Conservation (phyloP, 768 basidiomycete species). For the Hygrocybe coccinea region DNA sequence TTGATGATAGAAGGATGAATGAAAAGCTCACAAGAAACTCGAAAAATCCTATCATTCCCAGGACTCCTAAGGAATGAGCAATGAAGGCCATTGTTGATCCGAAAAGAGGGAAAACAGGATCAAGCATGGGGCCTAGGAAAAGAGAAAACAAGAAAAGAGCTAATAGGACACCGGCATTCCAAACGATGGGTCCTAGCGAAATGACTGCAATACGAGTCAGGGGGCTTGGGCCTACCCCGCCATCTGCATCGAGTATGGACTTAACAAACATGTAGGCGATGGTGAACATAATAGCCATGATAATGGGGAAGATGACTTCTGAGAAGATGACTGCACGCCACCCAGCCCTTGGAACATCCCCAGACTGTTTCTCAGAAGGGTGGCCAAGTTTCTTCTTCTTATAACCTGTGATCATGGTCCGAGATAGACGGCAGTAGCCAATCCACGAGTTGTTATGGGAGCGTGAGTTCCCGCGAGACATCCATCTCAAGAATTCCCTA, state of each 20-base stretch:
- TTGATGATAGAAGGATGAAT: neutral
- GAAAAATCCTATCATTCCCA: slow-evolving; percentile 92
- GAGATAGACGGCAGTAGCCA: slow-evolving; percentile 95
- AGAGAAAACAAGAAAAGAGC: slow-evolving; percentile 86
- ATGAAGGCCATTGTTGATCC: slow-evolving; percentile 89
- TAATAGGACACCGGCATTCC: slow-evolving; percentile 85
- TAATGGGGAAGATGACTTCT: slow-evolving; percentile 79
- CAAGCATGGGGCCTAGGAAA: slow-evolving; percentile 88
- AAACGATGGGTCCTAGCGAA: slow-evolving; percentile 90
- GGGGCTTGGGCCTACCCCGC: slow-evolving; percentile 68
- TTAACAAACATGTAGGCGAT: slow-evolving; percentile 92
- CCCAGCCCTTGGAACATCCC: slow-evolving; percentile 88
- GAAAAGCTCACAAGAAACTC: slow-evolving; percentile 77
- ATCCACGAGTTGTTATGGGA: slow-evolving; percentile 99
- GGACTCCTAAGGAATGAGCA: slow-evolving; percentile 73
- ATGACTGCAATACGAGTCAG: slow-evolving; percentile 92
- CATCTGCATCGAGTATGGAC: slow-evolving; percentile 64
- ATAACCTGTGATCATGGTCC: slow-evolving; percentile 99
- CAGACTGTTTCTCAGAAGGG: slow-evolving; percentile 94
- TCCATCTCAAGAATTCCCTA: slow-evolving; percentile 97
- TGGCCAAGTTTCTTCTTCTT: slow-evolving; percentile 97
- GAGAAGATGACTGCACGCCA: slow-evolving; percentile 89
- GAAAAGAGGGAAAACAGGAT: slow-evolving; percentile 79
- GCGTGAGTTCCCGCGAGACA: slow-evolving; percentile 96
- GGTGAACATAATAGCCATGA: slow-evolving; percentile 81